Conservation (phyloP, 148 eudicot species). For the Rhododendron henanense region DNA sequence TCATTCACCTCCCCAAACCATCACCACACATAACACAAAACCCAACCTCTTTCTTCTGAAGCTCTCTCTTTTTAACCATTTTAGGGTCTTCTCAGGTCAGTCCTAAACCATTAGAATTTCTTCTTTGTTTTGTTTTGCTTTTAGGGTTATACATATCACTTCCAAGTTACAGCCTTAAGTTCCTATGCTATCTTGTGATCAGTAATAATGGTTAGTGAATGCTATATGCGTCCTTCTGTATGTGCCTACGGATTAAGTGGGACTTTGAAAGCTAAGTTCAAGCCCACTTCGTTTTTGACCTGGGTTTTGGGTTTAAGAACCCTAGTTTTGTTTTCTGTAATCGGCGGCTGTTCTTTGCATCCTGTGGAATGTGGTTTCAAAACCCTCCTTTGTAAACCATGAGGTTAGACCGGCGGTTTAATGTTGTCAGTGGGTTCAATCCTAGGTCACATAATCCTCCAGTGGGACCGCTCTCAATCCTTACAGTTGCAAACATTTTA, state of each 20-base stretch:
- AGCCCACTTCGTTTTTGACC: not conserved
- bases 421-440: not conserved
- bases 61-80: not conserved
- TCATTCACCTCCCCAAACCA: not conserved
- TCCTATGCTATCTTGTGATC: not conserved
- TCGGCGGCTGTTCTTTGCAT: not conserved
- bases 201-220: not conserved
- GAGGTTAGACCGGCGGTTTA: not conserved
- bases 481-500: not conserved
- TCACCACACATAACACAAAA: not conserved
- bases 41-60: not conserved
- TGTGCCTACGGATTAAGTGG: not conserved
- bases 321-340: not conserved
- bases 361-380: not conserved
- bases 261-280: not conserved
- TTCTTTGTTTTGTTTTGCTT: not conserved
- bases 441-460: not conserved
- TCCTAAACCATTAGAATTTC: not conserved
- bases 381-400: not conserved
- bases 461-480: not conserved
- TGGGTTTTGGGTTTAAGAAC: slow-evolving; percentile 8
- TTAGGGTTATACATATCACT: not conserved
- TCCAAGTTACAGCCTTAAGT: slow-evolving; percentile 4
- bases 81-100: slow-evolving; percentile 6
- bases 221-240: not conserved